Conservation (phyloP, 176 grass and related monocot genomes). For the Oryza nivara region DNA sequence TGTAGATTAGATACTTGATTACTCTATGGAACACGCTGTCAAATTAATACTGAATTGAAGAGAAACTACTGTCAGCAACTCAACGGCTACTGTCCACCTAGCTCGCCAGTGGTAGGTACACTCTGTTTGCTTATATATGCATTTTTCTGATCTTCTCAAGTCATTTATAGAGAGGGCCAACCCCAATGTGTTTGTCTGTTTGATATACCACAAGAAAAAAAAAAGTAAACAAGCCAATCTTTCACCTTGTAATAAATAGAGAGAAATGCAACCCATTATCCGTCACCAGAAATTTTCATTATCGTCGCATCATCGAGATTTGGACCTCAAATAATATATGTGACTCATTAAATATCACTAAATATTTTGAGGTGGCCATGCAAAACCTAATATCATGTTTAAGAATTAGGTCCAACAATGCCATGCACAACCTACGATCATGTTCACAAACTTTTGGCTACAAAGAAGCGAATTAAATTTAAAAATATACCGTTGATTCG, state of each 20-base stretch:
- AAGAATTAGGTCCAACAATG: too few relatives aligned
- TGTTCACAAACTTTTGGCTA: background rate
- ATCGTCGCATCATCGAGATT: background rate
- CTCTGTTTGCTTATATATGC: background rate
- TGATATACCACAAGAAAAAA: background rate
- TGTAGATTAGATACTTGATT: background rate
- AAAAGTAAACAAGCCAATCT: background rate
- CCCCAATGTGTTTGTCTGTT: background rate
- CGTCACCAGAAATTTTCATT: background rate
- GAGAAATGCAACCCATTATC: background rate
- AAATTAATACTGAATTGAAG: background rate
- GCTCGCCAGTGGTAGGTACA: background rate
- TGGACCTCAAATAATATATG: too few relatives aligned
- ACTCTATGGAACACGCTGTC: background rate
- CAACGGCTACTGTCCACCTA: slow-evolving; percentile 1
- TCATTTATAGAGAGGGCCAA: background rate
- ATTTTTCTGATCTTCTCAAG: background rate
- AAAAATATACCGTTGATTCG: too few relatives aligned
- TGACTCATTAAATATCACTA: background rate
- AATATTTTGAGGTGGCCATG: too few relatives aligned
- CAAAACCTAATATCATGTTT: too few relatives aligned
- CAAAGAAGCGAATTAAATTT: background rate
- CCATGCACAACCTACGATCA: too few relatives aligned
- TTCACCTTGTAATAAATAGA: background rate
- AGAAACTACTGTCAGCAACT: background rate